Evolutionary conservation across 768 basidiomycete species (phyloP), one percentile per base, ranked within the genome.

Genomic region (Suillus subaureus): DNA sequence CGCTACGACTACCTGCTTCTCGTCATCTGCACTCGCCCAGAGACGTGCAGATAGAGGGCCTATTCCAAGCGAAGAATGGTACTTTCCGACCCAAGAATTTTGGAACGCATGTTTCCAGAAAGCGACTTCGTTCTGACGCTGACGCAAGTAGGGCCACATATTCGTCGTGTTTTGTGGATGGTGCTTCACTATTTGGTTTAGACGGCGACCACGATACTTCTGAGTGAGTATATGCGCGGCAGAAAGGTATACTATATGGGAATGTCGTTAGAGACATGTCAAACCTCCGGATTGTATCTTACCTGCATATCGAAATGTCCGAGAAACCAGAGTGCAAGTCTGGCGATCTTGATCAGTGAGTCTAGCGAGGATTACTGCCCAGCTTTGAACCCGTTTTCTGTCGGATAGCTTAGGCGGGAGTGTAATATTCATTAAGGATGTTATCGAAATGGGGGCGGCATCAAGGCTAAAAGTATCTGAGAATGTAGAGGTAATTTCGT

Each of bases 71-170:
- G 83, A 75, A 18, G 58, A 23, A 21, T 47, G 60, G 54, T 68
- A 71, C 58, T n/a, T 68, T 15, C 81, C 80, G 28, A 92, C 73
- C 73, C 91, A 89, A 7, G 88, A 87, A 13, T 65, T 64, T 11
- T 75, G 68, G 70, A 85, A 89, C n/a, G 70, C 68, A 4, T 64
- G 63, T 62, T 76, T 81, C 47, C 85, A 79, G 21, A 62, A 64
- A 0, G 65, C 47, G 1, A 73, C 69, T 72, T 91, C 89, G 15
- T 70, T 67, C 64, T 79, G 70, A n/a, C 91, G 84, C 26, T 78
- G 70, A 33, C 74, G 75, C 40, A 92, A 80, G 72, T 92, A 92
- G 8, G 91, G 89, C 92, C 92, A 93, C 71, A 89, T 79, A 68
- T 92, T 87, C 1, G 82, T 85, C 76, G 82, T 87, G 21, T 79